A percentile compares a stretch with the other conserved stretches of the same genome.
Conservation (phyloP, 257 asterid genomes). For the Solanum megistacrolobum region DNA sequence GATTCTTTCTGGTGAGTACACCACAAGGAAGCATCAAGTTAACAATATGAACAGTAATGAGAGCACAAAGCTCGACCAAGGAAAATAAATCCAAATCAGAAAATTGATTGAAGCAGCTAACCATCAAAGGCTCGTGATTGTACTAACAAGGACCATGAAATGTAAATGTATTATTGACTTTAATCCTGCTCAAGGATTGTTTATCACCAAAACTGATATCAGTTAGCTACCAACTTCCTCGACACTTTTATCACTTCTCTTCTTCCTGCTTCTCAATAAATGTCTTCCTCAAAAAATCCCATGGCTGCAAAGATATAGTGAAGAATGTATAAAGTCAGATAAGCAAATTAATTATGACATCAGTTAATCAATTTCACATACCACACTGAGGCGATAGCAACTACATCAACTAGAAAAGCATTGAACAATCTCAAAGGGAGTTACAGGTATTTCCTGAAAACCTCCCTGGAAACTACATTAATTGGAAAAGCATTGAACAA, state of each 20-base stretch:
- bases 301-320: slow-evolving; percentile 51
- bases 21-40: background rate
- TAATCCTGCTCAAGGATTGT: slow-evolving; percentile 10
- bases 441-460: background rate
- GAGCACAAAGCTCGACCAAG: background rate
- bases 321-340: background rate
- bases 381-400: background rate
- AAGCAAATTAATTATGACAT: background rate
- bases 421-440: background rate
- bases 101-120: too few relatives aligned
- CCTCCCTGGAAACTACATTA: background rate
- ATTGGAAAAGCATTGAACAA: background rate
- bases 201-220: slow-evolving; percentile 17
- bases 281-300: slow-evolving; percentile 78
- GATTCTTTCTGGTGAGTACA: background rate
- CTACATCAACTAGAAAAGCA: background rate
- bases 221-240: slow-evolving; percentile 4
- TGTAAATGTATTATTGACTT: too few relatives aligned
- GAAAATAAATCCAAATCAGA: too few relatives aligned
- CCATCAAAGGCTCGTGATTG: too few relatives aligned
- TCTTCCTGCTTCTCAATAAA: slow-evolving; percentile 65
- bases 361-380: background rate
- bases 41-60: background rate
- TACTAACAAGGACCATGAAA: too few relatives aligned
- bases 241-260: slow-evolving; percentile 33